Evolutionary conservation across 2,329 filamentous ascomycete genomes (phyloP), one percentile per base, ranked within the genome.

Genomic region (Penicillium sp.): DNA sequence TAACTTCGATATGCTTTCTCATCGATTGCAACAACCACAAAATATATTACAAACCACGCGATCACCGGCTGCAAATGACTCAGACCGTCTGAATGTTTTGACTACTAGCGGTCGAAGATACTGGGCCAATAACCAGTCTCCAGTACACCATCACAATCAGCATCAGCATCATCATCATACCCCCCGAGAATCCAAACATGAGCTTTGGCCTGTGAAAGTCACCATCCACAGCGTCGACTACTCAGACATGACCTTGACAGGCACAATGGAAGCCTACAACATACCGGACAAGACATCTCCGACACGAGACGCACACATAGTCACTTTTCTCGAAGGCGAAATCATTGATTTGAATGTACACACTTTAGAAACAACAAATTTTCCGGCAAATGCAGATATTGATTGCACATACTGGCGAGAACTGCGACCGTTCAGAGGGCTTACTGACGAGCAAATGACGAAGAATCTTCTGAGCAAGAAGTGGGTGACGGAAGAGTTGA

Each of bases 231-330:
- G 79, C 18, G 79, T 88, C 47, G 83, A 88, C 67, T 80, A 79
- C 63, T 72, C 77, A 4, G 76, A 73, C 18, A 85, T 87, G 83
- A 83, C 82, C 0, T 69, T 88, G 18, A 82, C 83, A 21, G 85
- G 85, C 3, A 87, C 84, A 7, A 88, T 88, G 85, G 83, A 87
- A 69, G 85, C 85, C 4, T 87, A 85, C 71, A 85, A 88, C 62
- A 84, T 87, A 12, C 84, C 84, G 2, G 75, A 80, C 59, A 78
- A 78, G 55, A 75, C 77, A 8, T 71, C 71, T 0, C 66, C 69
- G 18, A 71, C 68, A 3, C 70, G 71, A 50, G 70, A 71, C 51
- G 74, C 75, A 16, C 77, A 78, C 58, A 88, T 88, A 56, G 82
- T 83, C 16, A 87, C 84, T 2, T 88, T 84, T 65, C 77, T 88